These are phyloP conservation scores for Blastosporella zonata DNA, from an alignment of 1,284 basidiomycete species.

Conservation along the genomic window DNA sequence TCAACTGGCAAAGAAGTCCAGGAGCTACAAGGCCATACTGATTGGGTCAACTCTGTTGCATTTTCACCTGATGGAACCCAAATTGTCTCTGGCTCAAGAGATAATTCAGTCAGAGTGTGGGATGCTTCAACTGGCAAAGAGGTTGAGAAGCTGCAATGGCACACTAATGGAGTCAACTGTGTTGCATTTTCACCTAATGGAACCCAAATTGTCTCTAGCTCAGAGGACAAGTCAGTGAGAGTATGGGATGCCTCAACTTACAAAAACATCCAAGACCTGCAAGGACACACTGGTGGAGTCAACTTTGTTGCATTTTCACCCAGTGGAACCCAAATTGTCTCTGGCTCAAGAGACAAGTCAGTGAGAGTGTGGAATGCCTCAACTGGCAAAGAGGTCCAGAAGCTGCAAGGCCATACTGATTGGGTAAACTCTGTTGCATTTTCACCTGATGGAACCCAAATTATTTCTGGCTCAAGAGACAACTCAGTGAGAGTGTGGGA, in stretches of 20 bases:
- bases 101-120: constrained; percentile 1
- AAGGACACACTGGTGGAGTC: neutral
- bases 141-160: neutral
- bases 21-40: neutral
- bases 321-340: no score
- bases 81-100: neutral
- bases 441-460: no score
- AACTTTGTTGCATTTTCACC: no score
- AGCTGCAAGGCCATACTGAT: no score
- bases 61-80: neutral
- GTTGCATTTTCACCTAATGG: constrained; percentile 12
- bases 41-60: constrained; percentile 1
- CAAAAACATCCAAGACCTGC: neutral
- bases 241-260: neutral
- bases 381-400: no score
- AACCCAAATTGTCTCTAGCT: constrained; percentile 9
- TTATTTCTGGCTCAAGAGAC: no score
- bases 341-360: no score
- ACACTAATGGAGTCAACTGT: constrained; percentile 3
- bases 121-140: neutral
- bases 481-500: no score
- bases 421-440: no score
- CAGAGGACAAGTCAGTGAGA: constrained; percentile 2
- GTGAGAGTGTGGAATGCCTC: no score
- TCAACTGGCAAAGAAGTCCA: no score